Conservation (phyloP, 495 filamentous ascomycete species). For the Friedmanniomyces simplex region DNA sequence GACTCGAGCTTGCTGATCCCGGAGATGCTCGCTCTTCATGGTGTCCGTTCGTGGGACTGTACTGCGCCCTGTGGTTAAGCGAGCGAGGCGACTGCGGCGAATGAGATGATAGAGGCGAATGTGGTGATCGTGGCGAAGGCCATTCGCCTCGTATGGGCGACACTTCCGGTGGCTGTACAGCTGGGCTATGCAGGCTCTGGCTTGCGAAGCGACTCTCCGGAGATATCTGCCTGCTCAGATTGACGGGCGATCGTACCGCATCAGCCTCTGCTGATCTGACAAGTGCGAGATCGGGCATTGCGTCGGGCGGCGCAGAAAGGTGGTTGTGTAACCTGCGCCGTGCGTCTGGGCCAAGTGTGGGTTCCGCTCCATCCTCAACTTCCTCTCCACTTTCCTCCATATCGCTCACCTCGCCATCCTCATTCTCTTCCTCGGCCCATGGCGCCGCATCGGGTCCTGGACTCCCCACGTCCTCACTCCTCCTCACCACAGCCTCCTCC, state of each 20-base stretch:
- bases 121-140: neutral
- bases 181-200: neutral
- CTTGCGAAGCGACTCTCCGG: neutral
- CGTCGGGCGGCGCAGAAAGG: neutral
- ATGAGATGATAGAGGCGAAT: neutral
- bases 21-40: neutral
- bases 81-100: neutral
- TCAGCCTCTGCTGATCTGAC: neutral
- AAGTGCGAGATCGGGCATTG: neutral
- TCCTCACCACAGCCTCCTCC: conserved; percentile 5
- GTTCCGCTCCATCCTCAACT: neutral
- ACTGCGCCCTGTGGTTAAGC: neutral
- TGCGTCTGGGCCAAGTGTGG: conserved; percentile 2
- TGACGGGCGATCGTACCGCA: neutral
- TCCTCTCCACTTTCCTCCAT: conserved; percentile 4
- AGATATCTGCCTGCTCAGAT: neutral
- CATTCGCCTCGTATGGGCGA: conserved; percentile 1
- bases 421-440: neutral
- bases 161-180: neutral
- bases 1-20: neutral
- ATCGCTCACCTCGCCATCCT: conserved; percentile 10
- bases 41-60: neutral
- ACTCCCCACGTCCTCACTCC: conserved; percentile 6
- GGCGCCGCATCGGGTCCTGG: neutral
- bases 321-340: neutral